Base-by-base conservation (phyloP, 768 basidiomycete genomes). In the Tulasnella sp. region DNA sequence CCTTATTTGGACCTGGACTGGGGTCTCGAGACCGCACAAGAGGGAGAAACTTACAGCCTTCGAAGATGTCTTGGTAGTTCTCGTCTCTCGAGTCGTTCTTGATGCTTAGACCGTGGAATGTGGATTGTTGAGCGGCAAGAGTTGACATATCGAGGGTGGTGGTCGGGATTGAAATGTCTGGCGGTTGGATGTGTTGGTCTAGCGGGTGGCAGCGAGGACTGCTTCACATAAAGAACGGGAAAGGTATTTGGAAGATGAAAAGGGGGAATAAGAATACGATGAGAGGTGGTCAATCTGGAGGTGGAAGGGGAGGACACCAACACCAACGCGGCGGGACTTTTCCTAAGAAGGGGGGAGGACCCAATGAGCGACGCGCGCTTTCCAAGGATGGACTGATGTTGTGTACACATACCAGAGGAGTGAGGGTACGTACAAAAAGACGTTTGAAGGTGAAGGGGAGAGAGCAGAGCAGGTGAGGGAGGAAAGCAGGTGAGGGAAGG, bases 251-350 rank as follows among this genome's bases (percentile, higher is more conserved):
- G 61, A 32, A 26, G 13, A 29, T 16, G 32, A 67, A 29, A 35
- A 15, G 23, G 16, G 23, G 15, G 51, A n/a, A 55, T 55, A 55
- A 55, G n/a, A 55, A 55, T 20, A 55, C 15, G 51, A 55, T 18
- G n/a, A n/a, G 61, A 67, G 61, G 32, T 3, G 51, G 51, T 51
- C 51, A 51, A 51, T 51, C 61, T 67, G 61, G 61, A 67, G 32
- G 61, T 26, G 61, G 61, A 67, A 67, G 61, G 61, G 61, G 61
- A 67, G 61, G 61, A 67, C 61, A 67, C 61, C 61, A 67, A 67
- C 61, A 67, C 61, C 61, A 67, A 67, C 61, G 32, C 61, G 61
- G 61, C 61, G 61, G 61, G 26, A 35, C 57, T 61, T 26, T 61
- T 61, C 29, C 61, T 67, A 67, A 67, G 61, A 7, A 29, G 7